Conservation (phyloP, 192 early-diverging fungal genomes). For the Backusella tarrabulga region DNA sequence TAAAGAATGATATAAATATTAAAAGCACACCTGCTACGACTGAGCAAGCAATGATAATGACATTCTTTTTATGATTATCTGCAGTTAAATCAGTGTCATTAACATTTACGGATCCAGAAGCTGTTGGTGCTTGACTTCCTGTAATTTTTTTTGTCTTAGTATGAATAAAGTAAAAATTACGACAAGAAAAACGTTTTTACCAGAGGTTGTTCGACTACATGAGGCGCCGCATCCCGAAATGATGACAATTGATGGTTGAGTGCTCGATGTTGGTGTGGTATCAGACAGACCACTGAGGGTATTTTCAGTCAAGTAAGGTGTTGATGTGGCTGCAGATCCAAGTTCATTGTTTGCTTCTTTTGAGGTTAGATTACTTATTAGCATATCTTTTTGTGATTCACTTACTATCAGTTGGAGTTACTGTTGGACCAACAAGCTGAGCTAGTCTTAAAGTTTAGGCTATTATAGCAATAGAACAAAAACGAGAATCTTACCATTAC, state of each 20-base stretch:
- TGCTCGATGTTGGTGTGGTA: background rate
- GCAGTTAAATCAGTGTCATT: background rate
- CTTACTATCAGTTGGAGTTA: background rate
- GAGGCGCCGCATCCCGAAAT: background rate
- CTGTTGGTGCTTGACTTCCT: background rate
- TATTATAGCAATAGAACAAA: background rate
- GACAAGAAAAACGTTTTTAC: background rate
- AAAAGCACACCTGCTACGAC: background rate
- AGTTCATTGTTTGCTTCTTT: background rate
- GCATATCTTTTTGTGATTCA: background rate
- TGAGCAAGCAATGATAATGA: background rate
- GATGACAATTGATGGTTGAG: background rate
- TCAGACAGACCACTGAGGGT: background rate
- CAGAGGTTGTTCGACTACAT: background rate
- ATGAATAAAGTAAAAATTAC: background rate
- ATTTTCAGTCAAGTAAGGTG: background rate
- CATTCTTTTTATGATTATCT: constrained; percentile 1
- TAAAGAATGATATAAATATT: background rate
- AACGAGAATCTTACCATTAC: background rate
- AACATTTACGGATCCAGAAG: background rate
- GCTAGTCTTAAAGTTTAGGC: constrained; percentile 1
- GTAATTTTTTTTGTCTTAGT: background rate
- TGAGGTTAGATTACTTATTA: background rate
- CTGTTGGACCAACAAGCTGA: background rate
- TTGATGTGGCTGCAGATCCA: background rate